phyloP scores from a whole-genome alignment of 2,329 filamentous ascomycete genomes.

The Phyllosticta capitalensis region DNA sequence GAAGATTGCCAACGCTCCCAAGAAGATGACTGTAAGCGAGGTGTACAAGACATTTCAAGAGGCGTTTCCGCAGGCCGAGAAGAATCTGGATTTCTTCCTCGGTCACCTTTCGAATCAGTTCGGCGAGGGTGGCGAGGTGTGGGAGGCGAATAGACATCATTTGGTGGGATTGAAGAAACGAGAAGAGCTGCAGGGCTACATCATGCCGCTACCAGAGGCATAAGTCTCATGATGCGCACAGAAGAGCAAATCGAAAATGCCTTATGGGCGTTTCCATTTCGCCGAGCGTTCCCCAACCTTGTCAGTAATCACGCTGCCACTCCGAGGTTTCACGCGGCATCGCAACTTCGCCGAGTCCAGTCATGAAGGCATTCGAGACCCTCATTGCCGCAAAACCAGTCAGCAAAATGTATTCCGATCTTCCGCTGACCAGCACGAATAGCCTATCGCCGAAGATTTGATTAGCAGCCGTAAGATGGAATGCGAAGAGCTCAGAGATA shows the following conservation, averaged over 20 bases:
- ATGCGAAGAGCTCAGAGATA: too few relatives aligned
- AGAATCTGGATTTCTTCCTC: constrained; percentile 28
- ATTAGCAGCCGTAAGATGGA: too few relatives aligned
- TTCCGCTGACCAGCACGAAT: too few relatives aligned
- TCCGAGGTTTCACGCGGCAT: too few relatives aligned
- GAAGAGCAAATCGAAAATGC: not conserved
- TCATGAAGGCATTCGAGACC: too few relatives aligned
- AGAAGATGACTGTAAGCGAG: constrained; percentile 20
- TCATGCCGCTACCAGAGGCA: constrained; percentile 4
- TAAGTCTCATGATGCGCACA: constrained; percentile 18
- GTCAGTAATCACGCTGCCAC: too few relatives aligned
- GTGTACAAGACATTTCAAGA: constrained; percentile 22
- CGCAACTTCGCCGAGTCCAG: too few relatives aligned
- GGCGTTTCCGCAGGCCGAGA: constrained; percentile 21
- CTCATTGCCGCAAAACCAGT: too few relatives aligned
- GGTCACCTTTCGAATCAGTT: constrained; percentile 25
- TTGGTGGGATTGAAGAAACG: constrained; percentile 2
- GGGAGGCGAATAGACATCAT: constrained; percentile 27
- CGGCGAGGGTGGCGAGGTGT: constrained; percentile 21
- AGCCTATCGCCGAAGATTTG: too few relatives aligned
- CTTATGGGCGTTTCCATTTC: not conserved
- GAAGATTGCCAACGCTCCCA: constrained; percentile 20
- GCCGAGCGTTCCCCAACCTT: too few relatives aligned
- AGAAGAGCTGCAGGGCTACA: constrained; percentile 12
- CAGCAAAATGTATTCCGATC: too few relatives aligned